Percentiles rank a stretch among this genome's conserved stretches.
phyloP scores from a whole-genome alignment of 2,329 filamentous ascomycete species.

The Falciphora oryzae region DNA sequence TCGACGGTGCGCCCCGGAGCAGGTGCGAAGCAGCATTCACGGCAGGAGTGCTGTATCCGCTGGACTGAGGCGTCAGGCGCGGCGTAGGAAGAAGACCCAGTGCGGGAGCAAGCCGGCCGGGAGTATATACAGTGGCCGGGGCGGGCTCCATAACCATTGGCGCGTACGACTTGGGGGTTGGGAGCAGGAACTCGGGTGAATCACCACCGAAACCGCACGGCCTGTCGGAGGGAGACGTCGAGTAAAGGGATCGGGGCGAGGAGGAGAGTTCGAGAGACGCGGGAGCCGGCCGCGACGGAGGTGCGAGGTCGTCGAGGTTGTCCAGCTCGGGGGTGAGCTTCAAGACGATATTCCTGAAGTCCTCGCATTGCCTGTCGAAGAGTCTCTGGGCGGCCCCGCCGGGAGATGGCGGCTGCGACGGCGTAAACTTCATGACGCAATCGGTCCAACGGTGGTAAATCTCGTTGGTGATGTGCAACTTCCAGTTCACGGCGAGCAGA shows the following conservation, averaged over 20 bases:
- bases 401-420: conserved; percentile 52
- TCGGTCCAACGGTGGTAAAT: conserved; percentile 92
- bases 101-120: conserved; percentile 44
- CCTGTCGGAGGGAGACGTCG: conserved; percentile 32
- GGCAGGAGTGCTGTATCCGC: conserved; percentile 54
- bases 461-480: conserved; percentile 84
- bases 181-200: conserved; percentile 30
- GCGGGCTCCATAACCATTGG: conserved; percentile 46
- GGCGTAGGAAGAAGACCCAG: conserved; percentile 54
- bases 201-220: conserved; percentile 29
- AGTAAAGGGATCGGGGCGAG: conserved; percentile 37
- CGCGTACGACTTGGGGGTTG: conserved; percentile 34
- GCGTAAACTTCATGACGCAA: conserved; percentile 79
- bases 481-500: conserved; percentile 84
- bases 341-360: conserved; percentile 56
- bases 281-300: conserved; percentile 22
- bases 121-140: conserved; percentile 34
- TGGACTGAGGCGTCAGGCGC: conserved; percentile 50
- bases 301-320: conserved; percentile 50
- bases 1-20: conserved; percentile 46
- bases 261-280: conserved; percentile 28
- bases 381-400: conserved; percentile 35
- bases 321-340: conserved; percentile 51
- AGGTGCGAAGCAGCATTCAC: conserved; percentile 48
- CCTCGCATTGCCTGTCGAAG: conserved; percentile 40